Percentiles rank a stretch among this genome's conserved stretches.
Evolutionary conservation across 306 rosid genomes (phyloP).

Genomic region (Cucurbita moschata): DNA sequence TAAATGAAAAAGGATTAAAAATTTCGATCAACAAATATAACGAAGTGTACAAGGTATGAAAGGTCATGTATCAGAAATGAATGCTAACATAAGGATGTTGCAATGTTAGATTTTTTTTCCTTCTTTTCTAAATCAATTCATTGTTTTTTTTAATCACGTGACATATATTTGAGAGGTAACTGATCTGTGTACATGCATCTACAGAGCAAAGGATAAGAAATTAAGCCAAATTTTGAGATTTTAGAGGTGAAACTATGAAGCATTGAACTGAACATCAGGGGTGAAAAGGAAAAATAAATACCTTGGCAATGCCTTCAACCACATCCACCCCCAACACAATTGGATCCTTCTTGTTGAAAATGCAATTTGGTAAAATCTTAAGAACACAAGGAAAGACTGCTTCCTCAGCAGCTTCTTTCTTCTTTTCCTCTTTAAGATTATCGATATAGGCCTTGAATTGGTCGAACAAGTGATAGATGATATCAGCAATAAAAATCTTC

Average conservation of each 20-base stretch:
- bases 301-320: constrained; percentile 85
- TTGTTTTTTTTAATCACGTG: not conserved
- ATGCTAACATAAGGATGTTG: not conserved
- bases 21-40: not conserved
- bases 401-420: constrained; percentile 82
- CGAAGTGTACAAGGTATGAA: not conserved
- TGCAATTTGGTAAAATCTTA: constrained; percentile 61
- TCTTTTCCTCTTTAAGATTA: constrained; percentile 83
- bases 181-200: not conserved
- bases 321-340: constrained; percentile 93
- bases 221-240: not conserved
- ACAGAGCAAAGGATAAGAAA: not conserved
- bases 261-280: not conserved
- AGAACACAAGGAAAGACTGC: constrained; percentile 88
- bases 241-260: not conserved
- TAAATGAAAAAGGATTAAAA: not conserved
- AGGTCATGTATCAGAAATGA: not conserved
- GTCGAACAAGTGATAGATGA: constrained; percentile 83
- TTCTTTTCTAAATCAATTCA: not conserved
- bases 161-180: not conserved
- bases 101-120: not conserved
- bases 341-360: constrained; percentile 95
- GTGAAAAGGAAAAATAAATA: constrained; percentile 12
- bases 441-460: constrained; percentile 88
- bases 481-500: constrained; percentile 74